phyloP scores from a whole-genome alignment of 768 basidiomycete genomes.

The Rhodosporidiobolus odoratus region DNA sequence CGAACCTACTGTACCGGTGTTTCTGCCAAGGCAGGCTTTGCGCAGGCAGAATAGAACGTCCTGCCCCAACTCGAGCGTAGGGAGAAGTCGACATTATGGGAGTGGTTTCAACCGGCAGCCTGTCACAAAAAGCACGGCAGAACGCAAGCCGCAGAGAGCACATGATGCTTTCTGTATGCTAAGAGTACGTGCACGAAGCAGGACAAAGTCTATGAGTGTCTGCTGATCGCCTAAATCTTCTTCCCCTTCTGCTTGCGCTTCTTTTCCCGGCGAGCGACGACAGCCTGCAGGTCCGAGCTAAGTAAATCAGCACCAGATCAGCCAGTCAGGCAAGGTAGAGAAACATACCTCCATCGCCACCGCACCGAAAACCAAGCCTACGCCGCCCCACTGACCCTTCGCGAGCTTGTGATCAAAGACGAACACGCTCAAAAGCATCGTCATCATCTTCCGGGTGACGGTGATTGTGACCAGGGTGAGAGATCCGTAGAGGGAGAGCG shows the following conservation, averaged over 20 bases:
- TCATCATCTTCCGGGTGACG: slow-evolving; percentile 91
- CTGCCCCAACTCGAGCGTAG: no score
- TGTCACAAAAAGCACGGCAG: no score
- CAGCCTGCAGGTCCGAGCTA: background rate
- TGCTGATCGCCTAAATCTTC: background rate
- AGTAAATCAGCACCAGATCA: accelerated
- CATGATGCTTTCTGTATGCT: no score
- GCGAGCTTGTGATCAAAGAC: slow-evolving; percentile 83
- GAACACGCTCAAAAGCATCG: slow-evolving; percentile 90
- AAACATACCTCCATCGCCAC: slow-evolving; percentile 29
- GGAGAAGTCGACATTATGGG: no score
- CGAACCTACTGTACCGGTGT: no score
- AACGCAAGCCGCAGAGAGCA: no score
- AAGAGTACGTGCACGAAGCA: no score
- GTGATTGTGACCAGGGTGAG: slow-evolving; percentile 83
- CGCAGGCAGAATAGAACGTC: no score
- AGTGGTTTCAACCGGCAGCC: no score
- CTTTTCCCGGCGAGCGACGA: slow-evolving; percentile 19
- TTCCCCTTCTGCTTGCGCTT: slow-evolving; percentile 8
- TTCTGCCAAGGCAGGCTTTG: no score
- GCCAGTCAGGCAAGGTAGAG: background rate
- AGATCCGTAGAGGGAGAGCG: slow-evolving; percentile 69
- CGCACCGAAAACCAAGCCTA: slow-evolving; percentile 85
- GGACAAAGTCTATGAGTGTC: background rate
- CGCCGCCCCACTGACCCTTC: slow-evolving; percentile 84